These are phyloP conservation scores for Simplicillium sp. DNA, from an alignment of 2,329 filamentous ascomycete species.

Conservation along the genomic window DNA sequence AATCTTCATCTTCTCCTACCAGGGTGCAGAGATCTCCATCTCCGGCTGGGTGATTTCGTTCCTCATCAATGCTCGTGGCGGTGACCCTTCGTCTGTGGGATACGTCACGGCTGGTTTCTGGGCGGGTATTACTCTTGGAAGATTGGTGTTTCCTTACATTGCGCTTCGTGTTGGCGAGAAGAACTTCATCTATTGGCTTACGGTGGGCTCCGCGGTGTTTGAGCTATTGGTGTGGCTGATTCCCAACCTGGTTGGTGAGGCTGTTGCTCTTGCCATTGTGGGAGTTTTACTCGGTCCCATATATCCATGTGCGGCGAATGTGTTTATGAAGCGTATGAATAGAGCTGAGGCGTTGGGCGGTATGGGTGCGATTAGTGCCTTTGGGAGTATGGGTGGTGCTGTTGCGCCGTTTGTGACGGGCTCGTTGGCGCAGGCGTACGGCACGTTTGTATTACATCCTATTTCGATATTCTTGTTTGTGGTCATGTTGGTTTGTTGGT, in stretches of 20 bases:
- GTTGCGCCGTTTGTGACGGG: conserved; percentile 58
- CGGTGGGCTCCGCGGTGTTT: conserved; percentile 52
- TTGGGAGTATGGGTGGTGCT: conserved; percentile 60
- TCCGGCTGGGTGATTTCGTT: conserved; percentile 85
- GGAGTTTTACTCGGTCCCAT: conserved; percentile 70
- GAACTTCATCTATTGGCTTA: conserved; percentile 54
- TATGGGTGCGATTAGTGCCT: conserved; percentile 59
- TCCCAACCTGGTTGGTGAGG: conserved; percentile 63
- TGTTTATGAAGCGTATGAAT: conserved; percentile 53
- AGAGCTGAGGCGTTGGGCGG: conserved; percentile 51
- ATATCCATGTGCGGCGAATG: conserved; percentile 62
- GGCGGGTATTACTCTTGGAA: conserved; percentile 67
- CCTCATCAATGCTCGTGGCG: conserved; percentile 62
- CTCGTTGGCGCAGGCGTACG: conserved; percentile 49
- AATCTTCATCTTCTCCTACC: conserved; percentile 77
- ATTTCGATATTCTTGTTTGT: conserved; percentile 58
- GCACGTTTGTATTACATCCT: conserved; percentile 56
- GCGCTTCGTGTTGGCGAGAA: conserved; percentile 63
- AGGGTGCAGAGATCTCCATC: conserved; percentile 75
- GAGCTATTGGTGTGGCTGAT: conserved; percentile 72
- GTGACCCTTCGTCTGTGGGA: conserved; percentile 61
- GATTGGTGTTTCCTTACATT: conserved; percentile 60
- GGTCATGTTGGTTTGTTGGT: conserved; percentile 59
- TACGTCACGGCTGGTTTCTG: conserved; percentile 69
- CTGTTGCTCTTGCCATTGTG: conserved; percentile 58